Evolutionary conservation across 495 filamentous ascomycete species (phyloP).

Genomic region (Tuber umbilicatum): DNA sequence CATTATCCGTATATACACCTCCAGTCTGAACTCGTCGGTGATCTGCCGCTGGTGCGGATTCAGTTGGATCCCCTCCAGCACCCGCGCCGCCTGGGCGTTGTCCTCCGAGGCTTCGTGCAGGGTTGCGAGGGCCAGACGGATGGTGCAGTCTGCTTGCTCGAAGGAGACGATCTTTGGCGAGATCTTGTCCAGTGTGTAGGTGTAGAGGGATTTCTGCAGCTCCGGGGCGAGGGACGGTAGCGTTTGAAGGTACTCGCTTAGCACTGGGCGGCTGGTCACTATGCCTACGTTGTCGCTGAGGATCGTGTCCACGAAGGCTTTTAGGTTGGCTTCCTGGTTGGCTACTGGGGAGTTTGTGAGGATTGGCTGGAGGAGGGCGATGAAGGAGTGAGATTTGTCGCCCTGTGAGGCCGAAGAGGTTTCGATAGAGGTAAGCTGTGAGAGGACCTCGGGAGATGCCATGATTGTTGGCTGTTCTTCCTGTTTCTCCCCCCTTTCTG

Average conservation of each 20-base stretch:
- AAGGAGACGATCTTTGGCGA: slow-evolving; percentile 62
- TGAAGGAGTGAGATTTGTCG: slow-evolving; percentile 59
- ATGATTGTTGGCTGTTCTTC: slow-evolving; percentile 40
- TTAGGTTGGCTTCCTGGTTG: slow-evolving; percentile 58
- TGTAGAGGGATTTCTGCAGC: slow-evolving; percentile 62
- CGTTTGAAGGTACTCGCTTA: slow-evolving; percentile 58
- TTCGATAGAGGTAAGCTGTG: slow-evolving; percentile 53
- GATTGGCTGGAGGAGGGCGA: slow-evolving; percentile 59
- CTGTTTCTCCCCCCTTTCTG: not conserved
- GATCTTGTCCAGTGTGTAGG: slow-evolving; percentile 60
- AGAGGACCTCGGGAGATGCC: slow-evolving; percentile 55
- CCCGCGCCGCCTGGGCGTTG: slow-evolving; percentile 66
- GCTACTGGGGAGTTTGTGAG: slow-evolving; percentile 51
- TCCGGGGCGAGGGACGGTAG: slow-evolving; percentile 49
- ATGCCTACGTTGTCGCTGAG: slow-evolving; percentile 65
- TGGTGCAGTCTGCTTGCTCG: slow-evolving; percentile 73
- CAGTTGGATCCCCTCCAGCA: slow-evolving; percentile 75
- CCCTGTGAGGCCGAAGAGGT: slow-evolving; percentile 48
- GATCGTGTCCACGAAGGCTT: slow-evolving; percentile 60
- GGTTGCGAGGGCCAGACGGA: slow-evolving; percentile 74
- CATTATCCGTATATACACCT: slow-evolving; percentile 87
- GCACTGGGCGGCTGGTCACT: slow-evolving; percentile 64
- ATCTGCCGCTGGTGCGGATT: slow-evolving; percentile 81
- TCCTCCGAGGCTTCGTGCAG: slow-evolving; percentile 79
- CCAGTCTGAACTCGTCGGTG: slow-evolving; percentile 66